Evolutionary conservation across 1,284 basidiomycete species (phyloP), one percentile per base, ranked within the genome.

Genomic region (Apiotrichum laibachii): DNA sequence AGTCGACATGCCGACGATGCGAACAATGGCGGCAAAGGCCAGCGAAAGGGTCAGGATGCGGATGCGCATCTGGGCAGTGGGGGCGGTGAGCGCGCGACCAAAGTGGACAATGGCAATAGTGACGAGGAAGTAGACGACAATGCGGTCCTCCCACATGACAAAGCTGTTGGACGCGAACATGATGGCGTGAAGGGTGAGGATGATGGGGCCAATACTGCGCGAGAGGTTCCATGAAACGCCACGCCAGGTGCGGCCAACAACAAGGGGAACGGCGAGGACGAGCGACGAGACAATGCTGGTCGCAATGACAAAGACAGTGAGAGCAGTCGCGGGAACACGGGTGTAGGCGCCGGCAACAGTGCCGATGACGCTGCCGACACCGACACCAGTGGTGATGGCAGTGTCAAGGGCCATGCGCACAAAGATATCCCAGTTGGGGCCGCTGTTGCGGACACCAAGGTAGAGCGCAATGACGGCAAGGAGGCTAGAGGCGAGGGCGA

Each of bases 121-220:
- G 51, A 87, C 75, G 52, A 88, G 80, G 53, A 96, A 82, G 81
- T 87, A 93, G 2, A 85, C 83, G 9, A 89, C 82, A 54, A 92
- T 81, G 39, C 84, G 84, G 73, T 98, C 94, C 82, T 99, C 96
- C 89, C 92, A 97, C 73, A 99, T 85, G 35, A 90, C 90, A 80
- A 91, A 96, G 0, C 92, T 96, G 80, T 98, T 99, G 26, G 91
- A 93, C 13, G 88, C 83, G 75, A 92, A 92, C 3, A 86, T 81
- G 6, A 88, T 56, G 2, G 85, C 77, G 66, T 94, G 90, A 8
- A 92, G 77, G 58, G 86, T 61, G 50, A 89, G 82, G 44, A 83
- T 73, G 31, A 88, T 21, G 78, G 82, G 56, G 75, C 72, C 53
- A 80, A 82, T 51, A 69, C 64, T 61, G 39, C 66, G 63, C 22